Evolutionary conservation across 768 basidiomycete genomes (phyloP).

Genomic region (Holtermannia corniformis): DNA sequence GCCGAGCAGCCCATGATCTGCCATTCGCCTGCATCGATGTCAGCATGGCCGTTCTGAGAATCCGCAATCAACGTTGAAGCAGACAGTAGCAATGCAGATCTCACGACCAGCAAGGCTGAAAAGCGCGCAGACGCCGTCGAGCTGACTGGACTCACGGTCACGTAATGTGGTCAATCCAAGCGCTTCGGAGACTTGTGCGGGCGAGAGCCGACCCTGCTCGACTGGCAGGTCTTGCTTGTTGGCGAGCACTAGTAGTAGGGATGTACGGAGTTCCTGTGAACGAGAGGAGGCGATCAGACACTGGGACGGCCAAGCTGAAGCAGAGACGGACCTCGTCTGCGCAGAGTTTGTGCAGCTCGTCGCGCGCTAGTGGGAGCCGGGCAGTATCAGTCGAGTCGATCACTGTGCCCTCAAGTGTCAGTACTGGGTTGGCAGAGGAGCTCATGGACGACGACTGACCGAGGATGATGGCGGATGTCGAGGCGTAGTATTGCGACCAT

Average conservation of each 20-base stretch:
- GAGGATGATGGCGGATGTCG: conserved; percentile 39
- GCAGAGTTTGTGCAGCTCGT: conserved; percentile 38
- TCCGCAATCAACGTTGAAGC: too few relatives aligned
- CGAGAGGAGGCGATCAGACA: not conserved
- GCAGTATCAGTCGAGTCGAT: conserved; percentile 39
- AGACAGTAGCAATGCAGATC: too few relatives aligned
- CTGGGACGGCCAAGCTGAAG: not conserved
- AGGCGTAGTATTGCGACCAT: conserved; percentile 39
- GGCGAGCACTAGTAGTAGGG: conserved; percentile 37
- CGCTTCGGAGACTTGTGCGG: conserved; percentile 40
- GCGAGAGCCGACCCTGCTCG: conserved; percentile 29
- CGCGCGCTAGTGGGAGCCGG: conserved; percentile 30
- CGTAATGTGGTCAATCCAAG: conserved; percentile 36
- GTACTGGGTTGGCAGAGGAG: too few relatives aligned
- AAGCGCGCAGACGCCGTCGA: not conserved
- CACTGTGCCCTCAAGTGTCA: conserved; percentile 12
- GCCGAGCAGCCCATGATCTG: conserved; percentile 40
- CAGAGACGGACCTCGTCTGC: conserved; percentile 32
- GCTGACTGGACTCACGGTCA: conserved; percentile 18
- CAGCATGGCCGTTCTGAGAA: too few relatives aligned
- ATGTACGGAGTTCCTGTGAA: conserved; percentile 25
- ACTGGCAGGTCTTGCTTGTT: conserved; percentile 41
- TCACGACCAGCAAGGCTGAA: not conserved
- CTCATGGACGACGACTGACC: not conserved
- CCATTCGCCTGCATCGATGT: conserved; percentile 35